A percentile compares a stretch with the other conserved stretches of the same genome.
Evolutionary conservation across 177 flowering plant genomes (phyloP).

Genomic region (Vitis hybrid): DNA sequence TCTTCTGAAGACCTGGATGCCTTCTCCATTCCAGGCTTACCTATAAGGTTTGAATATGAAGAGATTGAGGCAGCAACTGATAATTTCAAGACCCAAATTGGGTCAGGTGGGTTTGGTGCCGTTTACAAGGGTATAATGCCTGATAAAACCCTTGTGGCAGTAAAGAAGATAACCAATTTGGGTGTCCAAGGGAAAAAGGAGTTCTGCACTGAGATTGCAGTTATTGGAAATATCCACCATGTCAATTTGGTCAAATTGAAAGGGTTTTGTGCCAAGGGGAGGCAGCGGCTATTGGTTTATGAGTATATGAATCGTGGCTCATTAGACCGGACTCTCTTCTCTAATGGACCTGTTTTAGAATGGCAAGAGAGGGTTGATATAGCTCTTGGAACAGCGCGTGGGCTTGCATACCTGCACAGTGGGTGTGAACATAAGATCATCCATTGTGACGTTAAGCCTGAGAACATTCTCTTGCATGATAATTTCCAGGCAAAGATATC

Average conservation of each 20-base stretch:
- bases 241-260: constrained; percentile 76
- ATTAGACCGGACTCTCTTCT: constrained; percentile 68
- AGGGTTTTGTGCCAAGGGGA: constrained; percentile 77
- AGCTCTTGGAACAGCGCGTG: constrained; percentile 84
- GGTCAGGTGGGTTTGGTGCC: constrained; percentile 85
- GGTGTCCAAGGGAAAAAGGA: constrained; percentile 77
- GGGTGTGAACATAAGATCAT: constrained; percentile 84
- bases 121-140: constrained; percentile 71
- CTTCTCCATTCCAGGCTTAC: constrained; percentile 71
- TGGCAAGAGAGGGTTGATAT: constrained; percentile 89
- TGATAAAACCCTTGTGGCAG: constrained; percentile 75
- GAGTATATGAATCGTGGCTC: constrained; percentile 95
- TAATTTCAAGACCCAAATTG: constrained; percentile 60
- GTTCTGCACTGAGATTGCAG: constrained; percentile 79
- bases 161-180: constrained; percentile 64
- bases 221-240: constrained; percentile 83
- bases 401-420: constrained; percentile 83
- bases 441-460: constrained; percentile 94
- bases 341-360: constrained; percentile 62
- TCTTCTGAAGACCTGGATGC: constrained; percentile 59
- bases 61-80: constrained; percentile 70
- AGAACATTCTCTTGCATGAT: constrained; percentile 80
- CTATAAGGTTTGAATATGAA: constrained; percentile 57
- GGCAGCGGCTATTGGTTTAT: constrained; percentile 70
- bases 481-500: constrained; percentile 72